Evolutionary conservation across 768 basidiomycete genomes (phyloP).

Genomic region (Saitozyma podzolica): DNA sequence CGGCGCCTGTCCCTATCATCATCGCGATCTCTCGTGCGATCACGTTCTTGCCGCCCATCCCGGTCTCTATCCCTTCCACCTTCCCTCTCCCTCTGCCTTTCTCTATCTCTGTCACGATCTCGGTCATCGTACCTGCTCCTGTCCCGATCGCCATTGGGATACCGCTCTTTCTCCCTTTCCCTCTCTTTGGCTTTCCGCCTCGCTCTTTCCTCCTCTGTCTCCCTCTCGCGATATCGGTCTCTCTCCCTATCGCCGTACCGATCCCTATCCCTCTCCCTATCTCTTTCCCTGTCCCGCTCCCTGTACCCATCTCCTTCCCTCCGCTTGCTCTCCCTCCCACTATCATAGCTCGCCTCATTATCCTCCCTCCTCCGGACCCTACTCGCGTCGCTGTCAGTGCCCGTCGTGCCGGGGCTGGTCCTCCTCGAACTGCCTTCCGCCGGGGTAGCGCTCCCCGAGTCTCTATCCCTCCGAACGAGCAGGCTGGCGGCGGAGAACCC

Average conservation of each 20-base stretch:
- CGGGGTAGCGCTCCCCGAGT: conserved; percentile 28
- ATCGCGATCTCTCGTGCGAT: conserved; percentile 12
- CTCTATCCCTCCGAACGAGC: conserved; percentile 68
- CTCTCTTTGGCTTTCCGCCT: conserved; percentile 35
- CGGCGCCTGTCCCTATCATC: conserved; percentile 14
- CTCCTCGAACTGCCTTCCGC: conserved; percentile 8
- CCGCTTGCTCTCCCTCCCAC: conserved; percentile 29
- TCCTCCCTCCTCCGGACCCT: conserved; percentile 16
- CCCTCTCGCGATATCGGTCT: conserved; percentile 22
- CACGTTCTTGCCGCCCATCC: conserved; percentile 13
- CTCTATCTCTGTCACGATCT: conserved; percentile 19
- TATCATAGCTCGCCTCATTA: conserved; percentile 12
- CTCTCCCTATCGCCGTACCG: conserved; percentile 14
- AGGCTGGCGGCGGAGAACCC: conserved; percentile 68
- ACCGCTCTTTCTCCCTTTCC: conserved; percentile 2
- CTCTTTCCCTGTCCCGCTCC: conserved; percentile 20
- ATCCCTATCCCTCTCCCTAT: conserved; percentile 15
- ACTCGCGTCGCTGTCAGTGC: conserved; percentile 18
- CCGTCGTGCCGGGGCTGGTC: conserved; percentile 8
- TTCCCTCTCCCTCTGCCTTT: conserved; percentile 8
- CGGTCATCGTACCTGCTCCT: conserved; percentile 17
- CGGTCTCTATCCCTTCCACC: conserved; percentile 13
- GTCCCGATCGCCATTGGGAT: conserved; percentile 5
- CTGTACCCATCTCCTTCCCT: conserved; percentile 24
- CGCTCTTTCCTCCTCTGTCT: conserved; percentile 32